These are phyloP conservation scores for Auricularia heimuer DNA, from an alignment of 768 basidiomycete species.

Conservation along the genomic window DNA sequence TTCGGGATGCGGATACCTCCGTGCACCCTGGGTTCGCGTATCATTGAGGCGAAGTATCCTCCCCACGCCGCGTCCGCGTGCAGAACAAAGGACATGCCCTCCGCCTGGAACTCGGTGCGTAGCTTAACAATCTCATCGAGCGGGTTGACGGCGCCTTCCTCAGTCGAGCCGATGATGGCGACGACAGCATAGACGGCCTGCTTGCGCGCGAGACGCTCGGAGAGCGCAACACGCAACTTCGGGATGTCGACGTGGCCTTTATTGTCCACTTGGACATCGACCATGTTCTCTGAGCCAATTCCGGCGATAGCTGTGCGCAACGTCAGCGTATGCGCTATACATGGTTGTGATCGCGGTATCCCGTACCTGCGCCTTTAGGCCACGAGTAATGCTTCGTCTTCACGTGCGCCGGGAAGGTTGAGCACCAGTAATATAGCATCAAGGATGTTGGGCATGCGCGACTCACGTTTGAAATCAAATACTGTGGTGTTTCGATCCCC, in stretches of 20 bases:
- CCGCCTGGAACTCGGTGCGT: conserved; percentile 20
- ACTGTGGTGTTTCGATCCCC: conserved; percentile 18
- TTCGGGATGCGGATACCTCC: not conserved
- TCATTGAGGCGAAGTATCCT: not conserved
- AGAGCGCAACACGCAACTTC: not conserved
- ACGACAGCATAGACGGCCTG: conserved; percentile 33
- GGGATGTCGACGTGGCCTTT: conserved; percentile 20
- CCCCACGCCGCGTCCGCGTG: conserved; percentile 36
- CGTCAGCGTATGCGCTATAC: too few species aligned
- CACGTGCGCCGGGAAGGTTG: too few species aligned
- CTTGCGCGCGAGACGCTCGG: conserved; percentile 19
- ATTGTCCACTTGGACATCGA: conserved; percentile 27
- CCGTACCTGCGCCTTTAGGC: conserved; percentile 35
- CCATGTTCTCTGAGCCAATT: conserved; percentile 32
- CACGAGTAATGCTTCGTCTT: conserved; percentile 21
- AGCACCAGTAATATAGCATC: too few species aligned
- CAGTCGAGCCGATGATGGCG: conserved; percentile 34
- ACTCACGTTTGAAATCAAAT: conserved; percentile 15
- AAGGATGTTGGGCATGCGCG: too few species aligned
- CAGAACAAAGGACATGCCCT: conserved; percentile 30
- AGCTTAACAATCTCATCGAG: conserved; percentile 27
- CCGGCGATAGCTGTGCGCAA: conserved; percentile 28
- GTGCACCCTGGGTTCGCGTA: not conserved
- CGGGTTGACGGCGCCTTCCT: conserved; percentile 35
- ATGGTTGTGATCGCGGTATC: too few species aligned